These are phyloP conservation scores for Boletus sp. DNA, from an alignment of 768 basidiomycete species.

Conservation along the genomic window DNA sequence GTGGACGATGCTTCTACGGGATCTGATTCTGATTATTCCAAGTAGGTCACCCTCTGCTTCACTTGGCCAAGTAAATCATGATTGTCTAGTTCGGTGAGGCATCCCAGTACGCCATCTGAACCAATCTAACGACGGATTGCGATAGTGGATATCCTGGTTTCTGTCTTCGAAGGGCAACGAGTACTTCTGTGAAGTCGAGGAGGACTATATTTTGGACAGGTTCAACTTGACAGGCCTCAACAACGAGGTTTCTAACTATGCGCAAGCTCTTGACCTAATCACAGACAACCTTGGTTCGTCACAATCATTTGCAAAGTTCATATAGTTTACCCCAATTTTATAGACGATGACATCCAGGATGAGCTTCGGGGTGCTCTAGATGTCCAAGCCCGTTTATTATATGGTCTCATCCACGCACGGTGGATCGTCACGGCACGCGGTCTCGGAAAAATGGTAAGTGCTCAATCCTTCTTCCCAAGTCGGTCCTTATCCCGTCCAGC, in stretches of 20 bases:
- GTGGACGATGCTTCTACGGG: constrained; percentile 89
- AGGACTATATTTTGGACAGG: constrained; percentile 96
- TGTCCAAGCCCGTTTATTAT: constrained; percentile 87
- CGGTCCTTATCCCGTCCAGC: constrained; percentile 38
- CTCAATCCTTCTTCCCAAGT: background rate
- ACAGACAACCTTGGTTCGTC: constrained; percentile 88
- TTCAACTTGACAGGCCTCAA: constrained; percentile 98
- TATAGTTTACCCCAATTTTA: background rate
- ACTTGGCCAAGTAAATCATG: background rate
- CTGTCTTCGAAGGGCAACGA: constrained; percentile 97
- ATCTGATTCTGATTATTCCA: constrained; percentile 94
- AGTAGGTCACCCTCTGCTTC: constrained; percentile 47
- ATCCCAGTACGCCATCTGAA: constrained; percentile 11
- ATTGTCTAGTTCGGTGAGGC: constrained; percentile 27
- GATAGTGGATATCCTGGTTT: constrained; percentile 97
- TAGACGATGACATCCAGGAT: constrained; percentile 93
- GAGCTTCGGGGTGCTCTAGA: constrained; percentile 90
- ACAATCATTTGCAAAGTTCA: background rate
- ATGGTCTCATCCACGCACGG: constrained; percentile 94
- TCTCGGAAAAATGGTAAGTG: constrained; percentile 85
- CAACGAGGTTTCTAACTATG: constrained; percentile 92
- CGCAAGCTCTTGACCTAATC: constrained; percentile 91
- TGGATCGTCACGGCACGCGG: constrained; percentile 97
- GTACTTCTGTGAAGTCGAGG: constrained; percentile 99
- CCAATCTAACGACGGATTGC: constrained; percentile 11